A percentile compares a stretch with the other conserved stretches of the same genome.
Evolutionary conservation across 2,329 filamentous ascomycete genomes (phyloP).

Genomic region (Periconia sp.): DNA sequence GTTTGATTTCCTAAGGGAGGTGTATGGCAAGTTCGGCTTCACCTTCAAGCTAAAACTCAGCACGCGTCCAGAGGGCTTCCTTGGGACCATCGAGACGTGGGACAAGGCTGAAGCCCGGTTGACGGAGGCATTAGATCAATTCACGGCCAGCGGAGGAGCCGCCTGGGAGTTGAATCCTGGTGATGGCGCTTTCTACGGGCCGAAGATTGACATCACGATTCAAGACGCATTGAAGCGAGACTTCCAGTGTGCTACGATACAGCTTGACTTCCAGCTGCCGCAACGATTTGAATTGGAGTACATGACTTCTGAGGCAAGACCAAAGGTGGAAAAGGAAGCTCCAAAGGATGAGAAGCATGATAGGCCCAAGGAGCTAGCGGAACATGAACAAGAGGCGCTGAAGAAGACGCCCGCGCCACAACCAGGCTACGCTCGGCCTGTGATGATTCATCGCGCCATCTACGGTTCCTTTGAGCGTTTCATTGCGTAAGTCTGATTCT

Average conservation of each 20-base stretch:
- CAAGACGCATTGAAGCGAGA: slow-evolving; percentile 84
- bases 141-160: slow-evolving; percentile 63
- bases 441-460: slow-evolving; percentile 87
- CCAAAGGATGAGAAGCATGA: slow-evolving; percentile 49
- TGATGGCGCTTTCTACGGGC: slow-evolving; percentile 97
- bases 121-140: slow-evolving; percentile 78
- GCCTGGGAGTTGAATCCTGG: slow-evolving; percentile 92
- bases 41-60: slow-evolving; percentile 95
- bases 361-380: slow-evolving; percentile 21
- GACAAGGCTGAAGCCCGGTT: slow-evolving; percentile 84
- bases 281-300: slow-evolving; percentile 89
- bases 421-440: slow-evolving; percentile 72
- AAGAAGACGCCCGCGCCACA: slow-evolving; percentile 35
- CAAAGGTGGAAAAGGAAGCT: slow-evolving; percentile 32
- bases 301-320: slow-evolving; percentile 70
- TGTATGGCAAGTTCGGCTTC: slow-evolving; percentile 85
- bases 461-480: slow-evolving; percentile 73
- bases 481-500: slow-evolving; percentile 57
- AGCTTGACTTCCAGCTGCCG: slow-evolving; percentile 87
- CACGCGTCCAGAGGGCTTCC: slow-evolving; percentile 85
- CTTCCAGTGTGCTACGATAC: slow-evolving; percentile 91
- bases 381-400: slow-evolving; percentile 32
- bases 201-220: slow-evolving; percentile 98
- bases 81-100: slow-evolving; percentile 88
- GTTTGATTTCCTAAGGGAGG: slow-evolving; percentile 83